Percentiles rank a stretch among this genome's conserved stretches.
These are phyloP conservation scores for Verticillium klebahnii DNA, from an alignment of 2,329 filamentous ascomycete genomes.

Conservation along the genomic window DNA sequence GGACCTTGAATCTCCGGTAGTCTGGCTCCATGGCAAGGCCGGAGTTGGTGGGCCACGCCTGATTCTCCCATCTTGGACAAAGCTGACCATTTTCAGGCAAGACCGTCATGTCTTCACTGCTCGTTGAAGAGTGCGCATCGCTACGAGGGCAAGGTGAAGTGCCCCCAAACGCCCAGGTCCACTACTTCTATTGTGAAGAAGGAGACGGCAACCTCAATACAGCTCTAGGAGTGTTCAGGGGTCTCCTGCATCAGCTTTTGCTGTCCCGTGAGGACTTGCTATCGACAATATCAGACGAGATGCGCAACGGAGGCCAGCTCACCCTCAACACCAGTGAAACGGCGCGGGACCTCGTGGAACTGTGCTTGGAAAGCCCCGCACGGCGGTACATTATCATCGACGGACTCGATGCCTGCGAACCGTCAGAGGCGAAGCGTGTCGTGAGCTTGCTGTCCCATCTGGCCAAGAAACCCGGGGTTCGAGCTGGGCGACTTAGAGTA, in stretches of 20 bases:
- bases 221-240: conserved; percentile 23
- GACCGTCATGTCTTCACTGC: conserved; percentile 32
- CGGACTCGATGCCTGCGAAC: conserved; percentile 36
- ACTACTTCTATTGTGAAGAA: conserved; percentile 37
- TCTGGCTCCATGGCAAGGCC: conserved; percentile 27
- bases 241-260: conserved; percentile 26
- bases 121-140: conserved; percentile 25
- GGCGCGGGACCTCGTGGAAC: conserved; percentile 23
- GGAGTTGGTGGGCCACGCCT: conserved; percentile 20
- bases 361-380: conserved; percentile 20
- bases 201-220: conserved; percentile 19
- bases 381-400: conserved; percentile 36
- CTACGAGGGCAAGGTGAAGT: conserved; percentile 1
- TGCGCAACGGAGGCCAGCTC: conserved; percentile 16
- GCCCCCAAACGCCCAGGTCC: conserved; percentile 15
- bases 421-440: not conserved
- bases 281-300: conserved; percentile 4
- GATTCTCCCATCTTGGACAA: not conserved
- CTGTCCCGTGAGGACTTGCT: conserved; percentile 19
- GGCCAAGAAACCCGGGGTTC: not conserved
- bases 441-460: not conserved
- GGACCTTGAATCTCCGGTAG: conserved; percentile 14
- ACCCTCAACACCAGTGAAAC: conserved; percentile 17
- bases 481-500: conserved; percentile 18
- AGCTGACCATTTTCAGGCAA: conserved; percentile 25